These are phyloP conservation scores for Cystofilobasidium capitatum DNA, from an alignment of 768 basidiomycete genomes.

Conservation along the genomic window DNA sequence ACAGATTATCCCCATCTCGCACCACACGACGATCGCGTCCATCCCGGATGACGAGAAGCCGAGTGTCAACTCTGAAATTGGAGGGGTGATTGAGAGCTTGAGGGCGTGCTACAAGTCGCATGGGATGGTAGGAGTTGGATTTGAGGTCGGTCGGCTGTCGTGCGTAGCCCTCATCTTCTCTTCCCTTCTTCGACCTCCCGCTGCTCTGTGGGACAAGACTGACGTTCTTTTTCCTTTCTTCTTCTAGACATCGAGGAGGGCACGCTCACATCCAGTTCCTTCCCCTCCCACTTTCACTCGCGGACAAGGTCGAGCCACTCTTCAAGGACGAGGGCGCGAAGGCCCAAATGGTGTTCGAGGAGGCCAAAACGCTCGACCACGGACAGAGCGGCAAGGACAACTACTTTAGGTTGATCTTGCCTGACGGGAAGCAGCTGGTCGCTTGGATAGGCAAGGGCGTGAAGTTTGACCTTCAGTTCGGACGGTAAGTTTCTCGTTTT, in stretches of 20 bases:
- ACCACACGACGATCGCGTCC: constrained; percentile 76
- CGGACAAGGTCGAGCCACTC: constrained; percentile 56
- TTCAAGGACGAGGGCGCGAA: constrained; percentile 63
- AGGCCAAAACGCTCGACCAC: constrained; percentile 49
- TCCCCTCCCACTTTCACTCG: constrained; percentile 55
- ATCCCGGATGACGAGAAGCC: constrained; percentile 67
- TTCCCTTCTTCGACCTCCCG: background rate
- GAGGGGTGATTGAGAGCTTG: constrained; percentile 69
- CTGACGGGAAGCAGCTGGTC: constrained; percentile 72
- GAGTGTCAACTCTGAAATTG: constrained; percentile 71
- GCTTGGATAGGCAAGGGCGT: constrained; percentile 69
- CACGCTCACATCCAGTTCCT: constrained; percentile 85
- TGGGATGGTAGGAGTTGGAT: constrained; percentile 59
- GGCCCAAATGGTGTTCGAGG: constrained; percentile 64
- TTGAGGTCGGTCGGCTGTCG: constrained; percentile 75
- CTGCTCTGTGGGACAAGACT: background rate
- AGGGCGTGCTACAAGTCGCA: constrained; percentile 61
- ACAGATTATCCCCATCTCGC: constrained; percentile 54
- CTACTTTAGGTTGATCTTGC: constrained; percentile 86
- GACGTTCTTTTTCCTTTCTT: background rate
- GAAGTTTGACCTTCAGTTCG: constrained; percentile 85
- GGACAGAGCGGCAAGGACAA: constrained; percentile 48
- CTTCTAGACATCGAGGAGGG: constrained; percentile 53
- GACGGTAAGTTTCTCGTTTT: constrained; percentile 53
- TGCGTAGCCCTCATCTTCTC: background rate